Conservation (phyloP, 495 filamentous ascomycete species). For the Aspergillus ellipticus region DNA sequence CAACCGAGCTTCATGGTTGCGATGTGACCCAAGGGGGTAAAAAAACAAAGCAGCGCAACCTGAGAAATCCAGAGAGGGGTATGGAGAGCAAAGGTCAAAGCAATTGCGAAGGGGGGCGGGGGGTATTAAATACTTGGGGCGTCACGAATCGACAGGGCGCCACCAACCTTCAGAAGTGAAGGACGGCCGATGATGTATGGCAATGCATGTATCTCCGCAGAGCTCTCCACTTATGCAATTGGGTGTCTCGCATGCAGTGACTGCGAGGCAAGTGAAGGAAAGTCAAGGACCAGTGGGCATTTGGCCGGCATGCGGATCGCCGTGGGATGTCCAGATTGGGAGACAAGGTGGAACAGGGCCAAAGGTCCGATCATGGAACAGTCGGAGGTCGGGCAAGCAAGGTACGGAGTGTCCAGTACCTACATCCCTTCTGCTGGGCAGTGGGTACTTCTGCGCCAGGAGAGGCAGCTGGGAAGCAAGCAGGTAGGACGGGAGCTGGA, state of each 20-base stretch:
- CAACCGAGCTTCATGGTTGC: constrained; percentile 40
- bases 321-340: not conserved
- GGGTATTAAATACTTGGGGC: not conserved
- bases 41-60: not conserved
- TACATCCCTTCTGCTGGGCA: not conserved
- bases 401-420: not conserved
- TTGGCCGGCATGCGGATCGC: not conserved
- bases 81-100: not conserved
- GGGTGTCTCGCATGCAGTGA: not conserved
- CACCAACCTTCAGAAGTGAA: not conserved
- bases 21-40: constrained; percentile 2
- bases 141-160: not conserved
- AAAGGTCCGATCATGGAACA: not conserved
- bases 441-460: not conserved
- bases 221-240: not conserved
- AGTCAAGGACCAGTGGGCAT: not conserved
- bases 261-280: not conserved
- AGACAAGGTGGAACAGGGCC: not conserved
- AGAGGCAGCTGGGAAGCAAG: too few species aligned
- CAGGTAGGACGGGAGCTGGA: not conserved
- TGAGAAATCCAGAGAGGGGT: not conserved
- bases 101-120: not conserved
- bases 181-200: not conserved
- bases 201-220: not conserved
- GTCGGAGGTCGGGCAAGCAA: constrained; percentile 1